Evolutionary conservation across 2,329 filamentous ascomycete species (phyloP), one percentile per base, ranked within the genome.

Genomic region (Nothophaeocryptopus gaeumannii): DNA sequence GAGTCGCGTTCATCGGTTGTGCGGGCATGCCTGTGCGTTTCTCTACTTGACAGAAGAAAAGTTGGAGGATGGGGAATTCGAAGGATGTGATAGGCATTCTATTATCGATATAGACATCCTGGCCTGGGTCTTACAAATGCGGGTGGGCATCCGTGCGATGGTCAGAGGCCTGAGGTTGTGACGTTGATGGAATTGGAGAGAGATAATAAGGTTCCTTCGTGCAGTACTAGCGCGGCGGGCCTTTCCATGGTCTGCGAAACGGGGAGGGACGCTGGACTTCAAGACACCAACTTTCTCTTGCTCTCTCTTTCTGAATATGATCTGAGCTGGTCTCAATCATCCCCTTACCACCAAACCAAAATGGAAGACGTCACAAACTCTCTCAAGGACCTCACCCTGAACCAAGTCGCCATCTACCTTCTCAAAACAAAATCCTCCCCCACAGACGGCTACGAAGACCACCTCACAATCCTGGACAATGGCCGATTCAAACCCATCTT

Each of bases 361-460:
- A 64, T 66, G 65, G 62, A 67, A 13, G 40, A 47, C 38, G 44
- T 64, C 16, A 60, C 58, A 15, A 41, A 45, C 8, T 53, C 52
- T 4, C 50, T 67, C 3, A 32, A 53, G 43, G 51, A 58, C 16
- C 55, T 67, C 10, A 57, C 39, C 8, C 41, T 65, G 16, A 55
- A 63, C 41, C 63, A 68, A 41, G 65, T 66, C 20, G 84, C 86
- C 1, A 70, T 93, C 15, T 73, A 92, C 15, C 76, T 93, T 1
- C 78, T 93, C 47, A 93, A 93, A 70, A 92, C 88, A 2, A 85
- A 79, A 62, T 92, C 88, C 0, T 75, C 72, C 0, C 87, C 88
- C 0, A 76, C 72, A 38, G 88, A 93, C 66, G 78, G 80, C 8
- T 93, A 93, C 65, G 78, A 87, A 58, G 82, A 88, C 40, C 74